Percentiles rank a stretch among this genome's conserved stretches.
phyloP scores from a whole-genome alignment of 2,329 filamentous ascomycete species.

The Colletotrichum sp. region DNA sequence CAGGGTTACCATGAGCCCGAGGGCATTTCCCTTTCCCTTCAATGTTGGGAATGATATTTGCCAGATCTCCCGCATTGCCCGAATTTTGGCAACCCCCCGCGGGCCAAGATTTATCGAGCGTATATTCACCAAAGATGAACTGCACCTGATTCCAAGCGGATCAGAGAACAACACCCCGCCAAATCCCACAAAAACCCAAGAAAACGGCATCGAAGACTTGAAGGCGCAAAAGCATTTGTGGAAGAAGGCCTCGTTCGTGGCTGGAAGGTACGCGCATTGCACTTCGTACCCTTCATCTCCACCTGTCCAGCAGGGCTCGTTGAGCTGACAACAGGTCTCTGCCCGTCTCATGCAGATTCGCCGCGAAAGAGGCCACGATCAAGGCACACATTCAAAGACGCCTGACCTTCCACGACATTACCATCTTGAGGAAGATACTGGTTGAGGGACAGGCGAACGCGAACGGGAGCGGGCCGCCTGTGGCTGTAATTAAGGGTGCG shows the following conservation, averaged over 20 bases:
- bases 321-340: neutral
- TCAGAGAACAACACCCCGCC: conserved; percentile 8
- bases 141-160: conserved; percentile 15
- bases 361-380: conserved; percentile 77
- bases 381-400: conserved; percentile 70
- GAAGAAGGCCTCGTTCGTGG: conserved; percentile 45
- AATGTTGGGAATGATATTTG: conserved; percentile 83
- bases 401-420: conserved; percentile 67
- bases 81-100: conserved; percentile 53
- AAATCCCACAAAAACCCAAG: neutral
- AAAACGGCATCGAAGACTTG: neutral
- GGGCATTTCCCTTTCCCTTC: conserved; percentile 67
- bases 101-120: conserved; percentile 51
- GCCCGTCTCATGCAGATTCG: conserved; percentile 51
- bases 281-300: neutral
- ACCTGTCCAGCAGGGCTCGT: neutral
- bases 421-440: conserved; percentile 36
- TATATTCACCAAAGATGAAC: conserved; percentile 51
- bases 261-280: conserved; percentile 40
- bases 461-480: conserved; percentile 44
- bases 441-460: conserved; percentile 26
- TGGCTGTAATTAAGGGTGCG: conserved; percentile 44
- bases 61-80: conserved; percentile 67
- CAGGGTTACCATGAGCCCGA: conserved; percentile 1
- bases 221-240: conserved; percentile 30